Evolutionary conservation across 2,329 filamentous ascomycete species (phyloP).

Genomic region (Alternaria postmessia): DNA sequence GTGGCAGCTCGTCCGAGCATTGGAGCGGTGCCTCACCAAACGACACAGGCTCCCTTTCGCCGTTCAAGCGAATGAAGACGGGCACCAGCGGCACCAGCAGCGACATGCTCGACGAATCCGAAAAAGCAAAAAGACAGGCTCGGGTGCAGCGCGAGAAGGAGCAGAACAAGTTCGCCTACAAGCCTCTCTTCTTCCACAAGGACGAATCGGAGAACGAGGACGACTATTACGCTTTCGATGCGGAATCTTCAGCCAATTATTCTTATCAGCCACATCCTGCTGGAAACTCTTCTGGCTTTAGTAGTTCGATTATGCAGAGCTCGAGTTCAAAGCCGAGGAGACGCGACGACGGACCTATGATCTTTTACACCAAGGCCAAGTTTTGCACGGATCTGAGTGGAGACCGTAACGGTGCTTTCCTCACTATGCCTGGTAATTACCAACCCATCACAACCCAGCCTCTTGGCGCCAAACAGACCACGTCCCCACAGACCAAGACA

Average conservation of each 20-base stretch:
- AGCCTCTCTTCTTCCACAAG: conserved; percentile 58
- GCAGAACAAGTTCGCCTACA: conserved; percentile 54
- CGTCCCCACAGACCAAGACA: conserved; percentile 1
- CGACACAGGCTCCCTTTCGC: conserved; percentile 47
- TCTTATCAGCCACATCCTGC: conserved; percentile 35
- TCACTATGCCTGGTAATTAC: conserved; percentile 37
- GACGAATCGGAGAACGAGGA: conserved; percentile 53
- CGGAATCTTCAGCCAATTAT: conserved; percentile 40
- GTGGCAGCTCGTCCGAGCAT: conserved; percentile 61
- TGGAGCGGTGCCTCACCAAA: conserved; percentile 59
- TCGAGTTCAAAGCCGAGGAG: conserved; percentile 58
- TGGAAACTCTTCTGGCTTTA: conserved; percentile 54
- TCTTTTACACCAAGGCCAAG: conserved; percentile 80
- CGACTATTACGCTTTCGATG: conserved; percentile 45
- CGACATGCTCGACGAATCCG: conserved; percentile 26
- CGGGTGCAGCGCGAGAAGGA: conserved; percentile 33
- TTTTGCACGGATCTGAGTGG: conserved; percentile 84
- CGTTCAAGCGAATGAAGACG: conserved; percentile 37
- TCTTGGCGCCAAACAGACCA: conserved; percentile 32
- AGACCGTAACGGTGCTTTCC: conserved; percentile 55
- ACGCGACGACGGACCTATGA: conserved; percentile 75
- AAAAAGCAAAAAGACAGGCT: conserved; percentile 28
- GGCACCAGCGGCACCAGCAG: conserved; percentile 31
- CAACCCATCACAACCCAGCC: conserved; percentile 43
- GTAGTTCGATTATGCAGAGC: conserved; percentile 58